Evolutionary conservation across 768 basidiomycete species (phyloP).

Genomic region (Dentipellis fragilis): DNA sequence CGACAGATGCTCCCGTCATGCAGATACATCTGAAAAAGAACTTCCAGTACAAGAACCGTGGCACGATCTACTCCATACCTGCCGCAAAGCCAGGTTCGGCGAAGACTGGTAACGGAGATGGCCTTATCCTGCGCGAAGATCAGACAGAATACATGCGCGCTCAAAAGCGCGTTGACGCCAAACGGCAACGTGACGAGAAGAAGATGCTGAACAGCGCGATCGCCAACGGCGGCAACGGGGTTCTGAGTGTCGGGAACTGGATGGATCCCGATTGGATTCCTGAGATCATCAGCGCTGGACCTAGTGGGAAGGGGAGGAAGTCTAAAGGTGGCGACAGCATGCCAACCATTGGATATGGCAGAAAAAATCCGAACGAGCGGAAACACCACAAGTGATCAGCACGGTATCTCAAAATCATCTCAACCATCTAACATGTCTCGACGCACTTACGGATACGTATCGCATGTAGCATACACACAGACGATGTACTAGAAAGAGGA

Average conservation of each 20-base stretch:
- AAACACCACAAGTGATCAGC: slow-evolving; percentile 38
- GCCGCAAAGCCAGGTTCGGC: slow-evolving; percentile 82
- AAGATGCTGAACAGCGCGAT: slow-evolving; percentile 54
- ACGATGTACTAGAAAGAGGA: neutral
- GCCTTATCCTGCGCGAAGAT: slow-evolving; percentile 87
- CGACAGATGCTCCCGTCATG: slow-evolving; percentile 55
- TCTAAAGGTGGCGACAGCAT: slow-evolving; percentile 46
- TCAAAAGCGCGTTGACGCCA: slow-evolving; percentile 64
- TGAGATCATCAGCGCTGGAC: slow-evolving; percentile 57
- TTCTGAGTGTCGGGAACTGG: slow-evolving; percentile 64
- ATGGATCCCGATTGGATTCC: slow-evolving; percentile 95
- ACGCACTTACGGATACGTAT: neutral
- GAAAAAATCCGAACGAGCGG: slow-evolving; percentile 84
- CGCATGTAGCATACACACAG: neutral
- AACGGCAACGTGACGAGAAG: slow-evolving; percentile 69
- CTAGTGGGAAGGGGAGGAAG: slow-evolving; percentile 63
- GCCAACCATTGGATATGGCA: slow-evolving; percentile 81
- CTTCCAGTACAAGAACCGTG: slow-evolving; percentile 88
- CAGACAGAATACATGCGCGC: slow-evolving; percentile 82
- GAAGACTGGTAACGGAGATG: slow-evolving; percentile 72
- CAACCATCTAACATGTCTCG: neutral
- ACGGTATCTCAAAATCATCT: neutral
- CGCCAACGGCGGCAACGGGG: slow-evolving; percentile 37
- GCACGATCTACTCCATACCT: slow-evolving; percentile 89
- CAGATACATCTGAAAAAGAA: slow-evolving; percentile 91